Evolutionary conservation across 75 land plant genomes (phyloP).

Genomic region (Sequoia sempervirens): DNA sequence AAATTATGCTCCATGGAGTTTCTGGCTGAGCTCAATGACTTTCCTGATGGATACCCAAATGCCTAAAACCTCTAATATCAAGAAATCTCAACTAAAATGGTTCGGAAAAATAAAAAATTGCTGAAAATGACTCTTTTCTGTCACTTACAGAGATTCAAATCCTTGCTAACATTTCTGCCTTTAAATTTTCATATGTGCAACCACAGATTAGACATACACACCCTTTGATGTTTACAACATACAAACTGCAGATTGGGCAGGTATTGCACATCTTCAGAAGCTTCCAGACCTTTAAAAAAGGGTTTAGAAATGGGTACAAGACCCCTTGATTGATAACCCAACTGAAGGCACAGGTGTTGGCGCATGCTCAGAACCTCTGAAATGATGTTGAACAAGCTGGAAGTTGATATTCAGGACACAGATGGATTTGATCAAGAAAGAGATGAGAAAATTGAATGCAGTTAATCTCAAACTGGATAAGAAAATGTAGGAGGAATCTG

Average conservation of each 20-base stretch:
- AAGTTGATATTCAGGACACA: conserved; percentile 58
- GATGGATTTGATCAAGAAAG: conserved; percentile 28
- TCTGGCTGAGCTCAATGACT: conserved; percentile 43
- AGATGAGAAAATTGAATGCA: conserved; percentile 20
- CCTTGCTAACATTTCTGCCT: conserved; percentile 47
- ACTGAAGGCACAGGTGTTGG: conserved; percentile 52
- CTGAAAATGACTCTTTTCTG: neutral
- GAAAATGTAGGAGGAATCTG: conserved; percentile 5
- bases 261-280: conserved; percentile 49
- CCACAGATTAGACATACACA: conserved; percentile 56
- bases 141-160: neutral
- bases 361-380: conserved; percentile 45
- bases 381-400: conserved; percentile 35
- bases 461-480: conserved; percentile 14
- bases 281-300: conserved; percentile 44
- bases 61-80: neutral
- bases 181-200: conserved; percentile 53
- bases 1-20: conserved; percentile 59
- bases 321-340: neutral
- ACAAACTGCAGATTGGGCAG: conserved; percentile 42
- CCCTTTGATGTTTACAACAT: conserved; percentile 45
- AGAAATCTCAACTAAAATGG: no score
- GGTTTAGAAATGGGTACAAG: conserved; percentile 10
- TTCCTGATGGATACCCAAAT: conserved; percentile 1
- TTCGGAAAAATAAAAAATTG: no score